A percentile compares a stretch with the other conserved stretches of the same genome.
Conservation (phyloP, 306 rosid genomes). For the Myrica gale region DNA sequence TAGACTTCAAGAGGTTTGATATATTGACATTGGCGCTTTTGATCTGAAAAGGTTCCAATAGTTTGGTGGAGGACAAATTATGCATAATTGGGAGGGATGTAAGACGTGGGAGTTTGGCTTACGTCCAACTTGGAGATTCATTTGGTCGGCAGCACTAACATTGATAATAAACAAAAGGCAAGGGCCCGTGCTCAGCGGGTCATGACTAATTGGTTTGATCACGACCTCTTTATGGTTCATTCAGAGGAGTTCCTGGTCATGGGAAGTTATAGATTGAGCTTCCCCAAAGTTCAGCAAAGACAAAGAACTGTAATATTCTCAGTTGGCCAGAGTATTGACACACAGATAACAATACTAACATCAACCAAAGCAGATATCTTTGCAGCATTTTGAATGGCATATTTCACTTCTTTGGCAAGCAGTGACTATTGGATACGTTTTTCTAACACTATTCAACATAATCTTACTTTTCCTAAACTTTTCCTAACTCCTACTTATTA, state of each 20-base stretch:
- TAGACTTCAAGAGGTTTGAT: no score
- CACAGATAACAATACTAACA: neutral
- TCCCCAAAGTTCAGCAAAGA: neutral
- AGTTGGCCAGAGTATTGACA: neutral
- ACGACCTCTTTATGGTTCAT: slow-evolving; percentile 80
- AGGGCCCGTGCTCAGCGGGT: no score
- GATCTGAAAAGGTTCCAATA: no score
- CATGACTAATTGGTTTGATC: slow-evolving; percentile 28
- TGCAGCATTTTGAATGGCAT: slow-evolving; percentile 8
- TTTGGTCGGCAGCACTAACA: no score
- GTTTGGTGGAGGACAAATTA: no score
- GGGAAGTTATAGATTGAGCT: slow-evolving; percentile 56
- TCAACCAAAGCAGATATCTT: neutral
- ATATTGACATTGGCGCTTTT: no score
- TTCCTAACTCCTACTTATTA: neutral
- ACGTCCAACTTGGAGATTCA: no score
- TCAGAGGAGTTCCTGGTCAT: slow-evolving; percentile 67
- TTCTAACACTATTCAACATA: neutral
- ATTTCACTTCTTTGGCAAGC: neutral
- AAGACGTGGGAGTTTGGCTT: no score
- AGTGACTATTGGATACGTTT: neutral
- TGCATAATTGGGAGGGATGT: no score
- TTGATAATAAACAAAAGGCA: no score
- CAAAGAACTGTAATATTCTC: neutral
- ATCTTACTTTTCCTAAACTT: neutral